These are phyloP conservation scores for Carex pumila DNA, from an alignment of 176 grass and related monocot genomes.

Conservation along the genomic window DNA sequence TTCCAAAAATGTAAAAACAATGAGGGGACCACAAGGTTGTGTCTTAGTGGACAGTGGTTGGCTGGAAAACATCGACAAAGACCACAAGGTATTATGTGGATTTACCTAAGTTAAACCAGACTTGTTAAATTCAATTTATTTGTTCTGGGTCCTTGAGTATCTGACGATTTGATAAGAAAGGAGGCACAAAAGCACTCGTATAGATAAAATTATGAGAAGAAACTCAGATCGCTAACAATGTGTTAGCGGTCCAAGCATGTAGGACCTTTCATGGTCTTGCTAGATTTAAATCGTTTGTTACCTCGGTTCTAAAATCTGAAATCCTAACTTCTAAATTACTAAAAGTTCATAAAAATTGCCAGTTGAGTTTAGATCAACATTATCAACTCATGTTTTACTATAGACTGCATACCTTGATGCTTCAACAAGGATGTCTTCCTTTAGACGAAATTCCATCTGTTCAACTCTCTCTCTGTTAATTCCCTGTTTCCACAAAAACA, in stretches of 20 bases:
- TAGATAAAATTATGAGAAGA: background rate
- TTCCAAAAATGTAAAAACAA: background rate
- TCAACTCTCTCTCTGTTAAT: constrained; percentile 96
- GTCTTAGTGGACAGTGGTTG: background rate
- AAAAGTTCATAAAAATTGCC: background rate
- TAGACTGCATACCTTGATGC: constrained; percentile 53
- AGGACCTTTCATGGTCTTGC: background rate
- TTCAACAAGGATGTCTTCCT: constrained; percentile 95
- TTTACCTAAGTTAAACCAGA: background rate
- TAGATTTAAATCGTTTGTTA: background rate
- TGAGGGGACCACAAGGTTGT: background rate
- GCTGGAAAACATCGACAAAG: background rate
- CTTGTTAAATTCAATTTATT: background rate
- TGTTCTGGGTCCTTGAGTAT: background rate
- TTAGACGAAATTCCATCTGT: constrained; percentile 98
- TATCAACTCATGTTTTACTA: constrained; percentile 8
- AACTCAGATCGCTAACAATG: background rate
- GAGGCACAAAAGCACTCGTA: background rate
- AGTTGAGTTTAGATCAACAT: constrained; percentile 1
- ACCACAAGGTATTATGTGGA: background rate
- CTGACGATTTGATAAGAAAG: background rate
- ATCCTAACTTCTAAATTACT: background rate
- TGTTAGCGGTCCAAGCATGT: background rate
- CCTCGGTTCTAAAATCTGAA: background rate
- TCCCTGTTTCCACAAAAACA: constrained; percentile 45